These are phyloP conservation scores for Fagus crenata DNA, from an alignment of 306 rosid species.

Conservation along the genomic window DNA sequence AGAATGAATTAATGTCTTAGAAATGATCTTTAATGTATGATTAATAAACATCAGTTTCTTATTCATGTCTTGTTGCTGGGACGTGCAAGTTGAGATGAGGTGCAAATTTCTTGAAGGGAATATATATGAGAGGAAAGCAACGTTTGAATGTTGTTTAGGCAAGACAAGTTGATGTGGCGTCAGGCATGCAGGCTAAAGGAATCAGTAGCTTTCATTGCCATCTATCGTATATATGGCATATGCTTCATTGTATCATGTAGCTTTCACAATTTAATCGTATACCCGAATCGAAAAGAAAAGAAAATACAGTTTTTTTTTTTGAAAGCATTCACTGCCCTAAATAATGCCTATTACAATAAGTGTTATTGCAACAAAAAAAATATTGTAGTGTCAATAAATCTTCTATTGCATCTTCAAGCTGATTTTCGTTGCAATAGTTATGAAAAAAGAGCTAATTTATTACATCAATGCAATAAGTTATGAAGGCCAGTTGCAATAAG, in stretches of 20 bases:
- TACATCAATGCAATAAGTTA: too few relatives aligned
- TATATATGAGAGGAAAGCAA: background rate
- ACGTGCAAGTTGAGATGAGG: constrained; percentile 28
- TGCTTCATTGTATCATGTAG: background rate
- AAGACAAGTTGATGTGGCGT: background rate
- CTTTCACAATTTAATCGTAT: background rate
- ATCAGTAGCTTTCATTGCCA: background rate
- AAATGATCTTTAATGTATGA: background rate
- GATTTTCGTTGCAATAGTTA: too few relatives aligned
- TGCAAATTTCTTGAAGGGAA: background rate
- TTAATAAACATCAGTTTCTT: constrained; percentile 2
- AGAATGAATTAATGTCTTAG: background rate
- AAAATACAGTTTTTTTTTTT: too few relatives aligned
- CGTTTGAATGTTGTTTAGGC: background rate
- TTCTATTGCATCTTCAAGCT: too few relatives aligned
- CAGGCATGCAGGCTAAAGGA: background rate
- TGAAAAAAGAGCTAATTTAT: too few relatives aligned
- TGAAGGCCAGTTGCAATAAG: too few relatives aligned
- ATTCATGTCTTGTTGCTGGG: constrained; percentile 7
- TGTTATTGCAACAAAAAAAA: too few relatives aligned
- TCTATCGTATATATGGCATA: background rate
- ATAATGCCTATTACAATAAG: too few relatives aligned
- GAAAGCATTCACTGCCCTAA: too few relatives aligned
- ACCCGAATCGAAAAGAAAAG: too few relatives aligned
- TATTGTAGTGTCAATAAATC: too few relatives aligned